Evolutionary conservation across 1,284 basidiomycete species (phyloP), one percentile per base, ranked within the genome.

Genomic region (Pseudozyma flocculosa): DNA sequence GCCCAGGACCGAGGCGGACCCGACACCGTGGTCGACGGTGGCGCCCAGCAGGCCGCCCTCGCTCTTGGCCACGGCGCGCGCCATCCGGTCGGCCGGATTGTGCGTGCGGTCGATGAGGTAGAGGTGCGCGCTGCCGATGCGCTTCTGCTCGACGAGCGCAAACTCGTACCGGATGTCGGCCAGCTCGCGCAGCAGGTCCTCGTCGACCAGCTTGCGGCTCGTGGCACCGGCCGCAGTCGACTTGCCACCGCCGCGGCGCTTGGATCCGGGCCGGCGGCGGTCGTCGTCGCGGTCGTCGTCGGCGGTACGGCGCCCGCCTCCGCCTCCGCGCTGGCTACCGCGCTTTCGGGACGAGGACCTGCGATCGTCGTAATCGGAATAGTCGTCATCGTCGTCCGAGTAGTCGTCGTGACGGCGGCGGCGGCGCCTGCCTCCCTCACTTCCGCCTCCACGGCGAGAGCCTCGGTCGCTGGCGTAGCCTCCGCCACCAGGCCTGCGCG

Each of bases 111-210:
- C 71, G 40, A 73, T 71, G 29, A 72, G 64, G 51, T 73, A 73
- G 18, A 73, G 54, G 40, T 73, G 67, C 15, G 70, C 69, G 26
- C 58, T 51, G 5, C 61, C 57, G 19, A 46, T 50, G 17, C 64
- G 60, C 19, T 56, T 51, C 11, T 48, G 50, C 54, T 71, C 69
- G 19, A 62, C 52, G 5, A 47, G 51, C 1, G 61, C 70, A 29
- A 66, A 62, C 22, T 63, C 54, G 40, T 58, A 50, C 2, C 69
- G 67, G 26, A 73, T 61, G 24, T 59, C 59, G 4, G 71, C 69
- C 21, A 73, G 71, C 42, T 73, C 69, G 22, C 69, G 66, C 3
- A 73, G 57, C 4, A 73, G 50, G 34, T 73, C 71, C 43, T 73
- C 71, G 40, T 73, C 69, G 7, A 71, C 64, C 1, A 73, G 51